Base-by-base conservation (phyloP, 768 basidiomycete genomes). In the Amyloporia xantha region DNA sequence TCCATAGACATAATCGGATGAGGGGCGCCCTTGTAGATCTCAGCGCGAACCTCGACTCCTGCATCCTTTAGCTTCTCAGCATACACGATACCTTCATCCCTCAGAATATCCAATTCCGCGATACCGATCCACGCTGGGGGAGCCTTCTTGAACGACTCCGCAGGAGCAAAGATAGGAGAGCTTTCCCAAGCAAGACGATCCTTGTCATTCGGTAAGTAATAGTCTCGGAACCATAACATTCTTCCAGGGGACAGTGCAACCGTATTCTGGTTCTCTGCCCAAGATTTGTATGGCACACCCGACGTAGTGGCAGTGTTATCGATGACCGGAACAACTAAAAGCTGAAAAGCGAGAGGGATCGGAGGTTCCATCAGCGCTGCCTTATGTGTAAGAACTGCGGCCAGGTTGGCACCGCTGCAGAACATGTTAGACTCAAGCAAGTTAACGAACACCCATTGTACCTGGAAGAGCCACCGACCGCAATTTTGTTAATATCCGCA, bases 1-100 rank as follows among this genome's bases (percentile, higher is more conserved):
- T 85, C 84, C 82, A 86, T 84, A 5, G 78, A 79, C 76, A 87
- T 79, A 36, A 84, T 77, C 1, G 77, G 83, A 67, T 87, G 84
- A 26, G 85, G 86, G 4, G 78, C 81, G 10, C 73, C 75, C 55
- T 75, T 70, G 62, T 87, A 88, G 17, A 79, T 61, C 58, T 72
- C 73, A 0, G 74, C 65, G 38, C 81, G 73, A 7, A 76, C 76
- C 19, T 72, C 63, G 11, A 82, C 75, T 0, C 82, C 84, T 6
- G 68, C 68, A 19, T 64, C 58, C 52, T 56, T 68, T 60, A 87
- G 57, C 60, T 78, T 82, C 55, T 79, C 69, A 0, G 73, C 82
- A 54, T 83, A 87, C 21, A 68, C 71, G 1, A 83, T 66, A 0
- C 82, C 86, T 58, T 90, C 86, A 38, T 79, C 79, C 19, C 73